Base-by-base conservation (phyloP, 2,329 filamentous ascomycete species). In the Diaporthe amygdali region DNA sequence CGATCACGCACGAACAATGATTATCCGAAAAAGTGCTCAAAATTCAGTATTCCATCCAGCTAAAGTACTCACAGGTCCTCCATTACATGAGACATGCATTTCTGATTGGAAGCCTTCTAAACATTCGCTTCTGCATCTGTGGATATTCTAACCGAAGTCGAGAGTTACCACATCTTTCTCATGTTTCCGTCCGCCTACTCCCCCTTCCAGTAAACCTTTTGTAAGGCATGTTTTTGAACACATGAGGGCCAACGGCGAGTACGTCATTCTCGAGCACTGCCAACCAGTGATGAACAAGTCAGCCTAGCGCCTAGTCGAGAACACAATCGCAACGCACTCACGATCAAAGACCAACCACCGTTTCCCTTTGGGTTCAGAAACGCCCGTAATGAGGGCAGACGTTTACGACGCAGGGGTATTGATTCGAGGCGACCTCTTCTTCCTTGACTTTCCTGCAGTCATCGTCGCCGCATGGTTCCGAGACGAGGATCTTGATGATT, bases 401-500 rank as follows among this genome's bases (percentile, higher is more conserved):
- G n/a, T 74, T 72, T 4, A 74, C n/a, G 27, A 80, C 72, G 71
- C 79, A 80, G 3, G 77, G 76, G 66, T 79, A 80, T 66, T 78
- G 77, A 71, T 80, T 80, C 32, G 77, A 77, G 25, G 77, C 69
- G 41, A 78, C 71, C 20, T 74, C 63, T 20, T 72, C 69, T 34
- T 77, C 74, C 51, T 41, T 55, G 22, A 77, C 64, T 15, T 51
- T 63, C 54, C 69, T 73, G 74, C 78, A 79, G 68, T 76, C 76
- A 68, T 77, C 75, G 52, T 76, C 64, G 20, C 74, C 76, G 70
- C 79, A 80, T 3, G 56, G 37, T 61, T 79, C 78, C 10, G 54
- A 30, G 30, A 59, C 41, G 12, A 76, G 32, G 20, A 78, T 74
- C 59, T 78, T 74, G 5, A 78, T 78, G 71, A 80, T 78, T n/a